Evolutionary conservation across 1,284 basidiomycete species (phyloP), one percentile per base, ranked within the genome.

Genomic region (Ustilago hordei): DNA sequence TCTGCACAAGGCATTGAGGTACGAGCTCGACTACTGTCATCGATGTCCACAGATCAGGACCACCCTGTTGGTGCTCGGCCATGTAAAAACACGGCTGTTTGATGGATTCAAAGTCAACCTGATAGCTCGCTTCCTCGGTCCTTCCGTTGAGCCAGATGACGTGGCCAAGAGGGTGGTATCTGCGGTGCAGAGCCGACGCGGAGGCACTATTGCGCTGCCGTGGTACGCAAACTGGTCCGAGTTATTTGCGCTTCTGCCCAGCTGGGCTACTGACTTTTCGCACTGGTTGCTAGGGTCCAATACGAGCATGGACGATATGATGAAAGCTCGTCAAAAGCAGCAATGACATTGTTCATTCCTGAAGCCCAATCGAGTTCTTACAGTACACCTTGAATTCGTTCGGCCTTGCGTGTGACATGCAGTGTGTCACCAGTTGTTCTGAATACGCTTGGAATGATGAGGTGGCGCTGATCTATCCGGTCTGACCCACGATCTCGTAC

Each of bases 1-100:
- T 2, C 56, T 86, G 34, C 82, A 86, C 70, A 80, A 83, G 48
- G 81, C 84, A 43, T 67, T 86, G 19, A 71, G 84, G 9, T 79
- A 73, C 55, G 85, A 86, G 62, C 65, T 85, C 47, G 81, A 84
- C 63, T 71, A 78, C 23, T 77, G 67, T 34, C 72, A 69, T 45
- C 56, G 57, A 15, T 66, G 65, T 55, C 65, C 76, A 12, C 64
- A 75, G 54, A 80, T 81, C 23, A 74, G 82, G 6, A 85, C 84
- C 4, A 82, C 82, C 12, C 64, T 85, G 3, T 55, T 84, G 6
- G 68, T 78, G 52, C 72, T 81, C 15, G 83, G 83, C 1, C 81
- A 84, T 35, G 64, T 85, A 45, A 54, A 66, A 9, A 85, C 84
- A 28, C 55, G 60, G 23, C 68, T 85, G 52, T 85, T 85, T 43